A percentile compares a stretch with the other conserved stretches of the same genome.
Evolutionary conservation across 2,329 filamentous ascomycete species (phyloP).

Genomic region (Cephalotrichum gorgonifer): DNA sequence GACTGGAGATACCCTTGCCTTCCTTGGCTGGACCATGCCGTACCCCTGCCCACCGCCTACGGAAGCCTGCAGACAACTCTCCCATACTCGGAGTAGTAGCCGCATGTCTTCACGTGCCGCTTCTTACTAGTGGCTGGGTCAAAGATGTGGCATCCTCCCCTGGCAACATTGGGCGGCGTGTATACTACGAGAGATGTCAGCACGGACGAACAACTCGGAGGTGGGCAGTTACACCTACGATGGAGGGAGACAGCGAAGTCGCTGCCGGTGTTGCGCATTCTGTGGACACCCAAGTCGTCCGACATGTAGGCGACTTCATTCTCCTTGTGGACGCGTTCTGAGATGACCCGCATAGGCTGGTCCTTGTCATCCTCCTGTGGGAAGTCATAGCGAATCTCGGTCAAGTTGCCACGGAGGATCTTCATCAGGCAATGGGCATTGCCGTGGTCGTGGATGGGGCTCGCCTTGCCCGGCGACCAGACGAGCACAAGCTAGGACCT

Average conservation of each 20-base stretch:
- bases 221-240: constrained; percentile 31
- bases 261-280: constrained; percentile 64
- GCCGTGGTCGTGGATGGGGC: constrained; percentile 79
- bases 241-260: constrained; percentile 80
- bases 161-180: constrained; percentile 81
- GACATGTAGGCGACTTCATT: constrained; percentile 85
- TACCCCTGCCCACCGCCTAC: neutral
- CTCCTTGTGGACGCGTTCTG: constrained; percentile 55
- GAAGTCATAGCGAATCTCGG: constrained; percentile 73
- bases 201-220: neutral
- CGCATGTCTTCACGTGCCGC: constrained; percentile 59
- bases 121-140: constrained; percentile 65
- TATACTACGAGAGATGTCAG: constrained; percentile 44
- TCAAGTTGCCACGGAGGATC: constrained; percentile 67
- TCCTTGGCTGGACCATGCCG: neutral
- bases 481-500: constrained; percentile 66
- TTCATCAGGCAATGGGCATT: constrained; percentile 92
- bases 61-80: constrained; percentile 26
- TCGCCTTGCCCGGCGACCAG: constrained; percentile 76
- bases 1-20: neutral
- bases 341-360: constrained; percentile 52
- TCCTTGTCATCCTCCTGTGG: constrained; percentile 40
- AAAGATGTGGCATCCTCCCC: constrained; percentile 73
- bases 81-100: constrained; percentile 60
- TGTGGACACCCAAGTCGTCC: constrained; percentile 78